Conservation (phyloP, 495 filamentous ascomycete genomes). For the Oidiodendron maius region DNA sequence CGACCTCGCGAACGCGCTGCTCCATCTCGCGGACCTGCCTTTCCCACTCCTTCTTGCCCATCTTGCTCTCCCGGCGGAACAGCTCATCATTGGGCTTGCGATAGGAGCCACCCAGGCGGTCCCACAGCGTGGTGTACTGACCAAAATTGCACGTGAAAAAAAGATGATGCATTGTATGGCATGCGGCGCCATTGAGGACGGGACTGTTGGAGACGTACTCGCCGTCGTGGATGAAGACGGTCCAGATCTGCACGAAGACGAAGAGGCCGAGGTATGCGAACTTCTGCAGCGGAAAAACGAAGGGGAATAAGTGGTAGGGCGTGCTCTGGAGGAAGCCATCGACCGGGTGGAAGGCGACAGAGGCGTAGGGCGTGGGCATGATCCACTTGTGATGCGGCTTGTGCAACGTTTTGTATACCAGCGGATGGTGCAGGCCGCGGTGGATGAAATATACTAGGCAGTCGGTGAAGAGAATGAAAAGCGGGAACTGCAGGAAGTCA, state of each 20-base stretch:
- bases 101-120: constrained; percentile 85
- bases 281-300: constrained; percentile 91
- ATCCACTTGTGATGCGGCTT: constrained; percentile 99
- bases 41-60: constrained; percentile 76
- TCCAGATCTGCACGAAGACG: constrained; percentile 94
- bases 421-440: constrained; percentile 78
- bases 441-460: constrained; percentile 94
- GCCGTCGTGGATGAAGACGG: constrained; percentile 94
- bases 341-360: constrained; percentile 90
- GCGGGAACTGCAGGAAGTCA: constrained; percentile 79
- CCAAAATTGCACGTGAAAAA: constrained; percentile 99
- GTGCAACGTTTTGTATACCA: constrained; percentile 82
- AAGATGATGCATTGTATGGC: constrained; percentile 95
- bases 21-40: constrained; percentile 84
- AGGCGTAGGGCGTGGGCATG: constrained; percentile 92
- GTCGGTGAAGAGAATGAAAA: constrained; percentile 92
- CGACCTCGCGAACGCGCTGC: constrained; percentile 71
- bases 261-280: constrained; percentile 81
- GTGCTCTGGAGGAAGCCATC: constrained; percentile 91
- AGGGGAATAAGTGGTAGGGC: constrained; percentile 91
- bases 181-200: constrained; percentile 90
- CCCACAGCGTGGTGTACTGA: constrained; percentile 94
- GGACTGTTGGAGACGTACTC: constrained; percentile 89
- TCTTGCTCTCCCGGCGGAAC: constrained; percentile 84
- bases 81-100: constrained; percentile 80